These are phyloP conservation scores for Eryngium alpinum DNA, from an alignment of 140 eudicot species.

Conservation along the genomic window DNA sequence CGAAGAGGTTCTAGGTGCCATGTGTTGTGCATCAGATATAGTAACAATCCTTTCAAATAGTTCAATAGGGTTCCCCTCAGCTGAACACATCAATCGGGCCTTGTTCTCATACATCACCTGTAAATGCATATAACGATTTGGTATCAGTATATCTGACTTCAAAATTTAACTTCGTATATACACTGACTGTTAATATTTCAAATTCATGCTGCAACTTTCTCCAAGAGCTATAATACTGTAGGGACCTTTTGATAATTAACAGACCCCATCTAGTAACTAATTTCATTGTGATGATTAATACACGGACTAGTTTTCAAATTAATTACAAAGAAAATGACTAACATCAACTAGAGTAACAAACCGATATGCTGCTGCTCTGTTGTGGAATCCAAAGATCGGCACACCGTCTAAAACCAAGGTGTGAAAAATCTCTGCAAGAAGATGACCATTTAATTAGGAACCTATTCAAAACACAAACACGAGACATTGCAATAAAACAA, in stretches of 20 bases:
- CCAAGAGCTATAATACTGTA: conserved; percentile 1
- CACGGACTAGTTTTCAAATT: background rate
- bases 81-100: conserved; percentile 73
- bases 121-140: background rate
- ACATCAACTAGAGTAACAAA: conserved; percentile 94
- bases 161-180: background rate
- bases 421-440: conserved; percentile 64
- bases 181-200: background rate
- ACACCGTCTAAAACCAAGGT: conserved; percentile 81
- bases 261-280: background rate
- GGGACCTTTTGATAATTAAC: background rate
- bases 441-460: background rate
- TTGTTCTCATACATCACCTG: conserved; percentile 92
- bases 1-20: conserved; percentile 78
- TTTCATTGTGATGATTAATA: background rate
- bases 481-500: background rate
- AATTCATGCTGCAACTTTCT: background rate
- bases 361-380: conserved; percentile 89
- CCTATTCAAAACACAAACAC: background rate
- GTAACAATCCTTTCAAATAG: conserved; percentile 77
- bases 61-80: conserved; percentile 71
- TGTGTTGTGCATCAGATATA: conserved; percentile 68
- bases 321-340: conserved; percentile 27
- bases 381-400: conserved; percentile 78
- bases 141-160: background rate